These are phyloP conservation scores for Mortierella sp. DNA, from an alignment of 371 early-diverging fungal species.

Conservation along the genomic window DNA sequence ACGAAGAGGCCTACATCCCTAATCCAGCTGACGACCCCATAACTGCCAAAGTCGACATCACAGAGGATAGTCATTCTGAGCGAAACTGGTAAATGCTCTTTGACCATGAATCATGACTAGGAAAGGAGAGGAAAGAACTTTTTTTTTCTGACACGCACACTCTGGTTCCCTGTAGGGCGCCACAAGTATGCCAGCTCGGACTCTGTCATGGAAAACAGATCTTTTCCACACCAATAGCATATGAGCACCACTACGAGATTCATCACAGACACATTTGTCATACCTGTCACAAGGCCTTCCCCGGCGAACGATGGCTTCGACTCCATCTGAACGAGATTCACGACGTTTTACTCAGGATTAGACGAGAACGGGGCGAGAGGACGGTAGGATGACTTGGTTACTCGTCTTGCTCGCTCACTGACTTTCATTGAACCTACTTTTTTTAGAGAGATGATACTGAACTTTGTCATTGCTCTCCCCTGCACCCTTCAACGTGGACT, in stretches of 20 bases:
- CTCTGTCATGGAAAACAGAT: conserved; percentile 32
- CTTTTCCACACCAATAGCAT: conserved; percentile 57
- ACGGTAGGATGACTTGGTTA: conserved; percentile 55
- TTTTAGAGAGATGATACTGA: background rate
- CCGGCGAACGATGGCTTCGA: conserved; percentile 60
- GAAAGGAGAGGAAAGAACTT: too few species aligned
- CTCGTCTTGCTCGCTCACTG: too few species aligned
- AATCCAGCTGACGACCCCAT: conserved; percentile 4
- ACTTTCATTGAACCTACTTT: too few species aligned
- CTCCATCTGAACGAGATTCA: conserved; percentile 70
- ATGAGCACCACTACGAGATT: conserved; percentile 68
- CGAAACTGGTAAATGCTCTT: background rate
- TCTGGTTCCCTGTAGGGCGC: conserved; percentile 1
- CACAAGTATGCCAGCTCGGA: conserved; percentile 50
- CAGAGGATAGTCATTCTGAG: background rate
- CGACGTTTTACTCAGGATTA: conserved; percentile 58
- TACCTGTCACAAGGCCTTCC: conserved; percentile 62
- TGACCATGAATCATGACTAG: background rate
- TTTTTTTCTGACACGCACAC: background rate
- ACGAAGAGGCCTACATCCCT: conserved; percentile 34
- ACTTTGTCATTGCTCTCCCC: background rate
- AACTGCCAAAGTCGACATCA: background rate
- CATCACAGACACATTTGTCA: conserved; percentile 64
- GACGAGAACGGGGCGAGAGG: conserved; percentile 66
- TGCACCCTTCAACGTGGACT: background rate